phyloP scores from a whole-genome alignment of 2,329 filamentous ascomycete species.

The Cryphonectria nitschkei region DNA sequence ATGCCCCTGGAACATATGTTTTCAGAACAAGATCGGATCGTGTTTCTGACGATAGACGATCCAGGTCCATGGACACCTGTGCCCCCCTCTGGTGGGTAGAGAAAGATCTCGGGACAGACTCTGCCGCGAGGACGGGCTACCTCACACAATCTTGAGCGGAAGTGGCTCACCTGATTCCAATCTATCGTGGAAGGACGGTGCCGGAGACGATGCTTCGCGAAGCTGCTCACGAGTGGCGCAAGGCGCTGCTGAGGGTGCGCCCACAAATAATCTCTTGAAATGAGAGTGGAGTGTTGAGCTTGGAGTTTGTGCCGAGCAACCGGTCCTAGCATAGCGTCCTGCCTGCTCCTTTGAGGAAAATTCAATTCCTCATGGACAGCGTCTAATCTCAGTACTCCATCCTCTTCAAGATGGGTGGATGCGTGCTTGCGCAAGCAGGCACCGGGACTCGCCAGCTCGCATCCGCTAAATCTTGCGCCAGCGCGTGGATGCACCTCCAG shows the following conservation, averaged over 20 bases:
- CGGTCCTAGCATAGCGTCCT: neutral
- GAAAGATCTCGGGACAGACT: neutral
- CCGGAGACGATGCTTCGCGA: neutral
- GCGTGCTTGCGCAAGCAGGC: neutral
- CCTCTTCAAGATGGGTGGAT: neutral
- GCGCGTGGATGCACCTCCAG: neutral
- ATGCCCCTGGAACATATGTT: neutral
- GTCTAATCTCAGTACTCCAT: neutral
- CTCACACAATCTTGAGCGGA: neutral
- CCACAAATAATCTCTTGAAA: neutral
- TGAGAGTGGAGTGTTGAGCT: neutral
- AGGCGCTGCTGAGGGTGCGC: neutral
- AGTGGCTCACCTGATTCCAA: neutral
- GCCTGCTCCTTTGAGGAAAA: slow-evolving; percentile 3
- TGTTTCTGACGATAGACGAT: neutral
- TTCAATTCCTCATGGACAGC: neutral
- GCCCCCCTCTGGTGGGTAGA: neutral
- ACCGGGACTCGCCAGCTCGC: neutral
- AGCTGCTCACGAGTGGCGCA: neutral
- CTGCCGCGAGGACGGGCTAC: neutral
- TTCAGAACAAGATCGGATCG: neutral
- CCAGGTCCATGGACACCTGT: neutral
- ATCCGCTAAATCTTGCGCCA: neutral
- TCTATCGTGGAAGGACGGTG: neutral
- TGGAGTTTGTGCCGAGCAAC: neutral